Percentiles rank a stretch among this genome's conserved stretches.
These are phyloP conservation scores for Arthroderma sp. DNA, from an alignment of 2,329 filamentous ascomycete species.

Conservation along the genomic window DNA sequence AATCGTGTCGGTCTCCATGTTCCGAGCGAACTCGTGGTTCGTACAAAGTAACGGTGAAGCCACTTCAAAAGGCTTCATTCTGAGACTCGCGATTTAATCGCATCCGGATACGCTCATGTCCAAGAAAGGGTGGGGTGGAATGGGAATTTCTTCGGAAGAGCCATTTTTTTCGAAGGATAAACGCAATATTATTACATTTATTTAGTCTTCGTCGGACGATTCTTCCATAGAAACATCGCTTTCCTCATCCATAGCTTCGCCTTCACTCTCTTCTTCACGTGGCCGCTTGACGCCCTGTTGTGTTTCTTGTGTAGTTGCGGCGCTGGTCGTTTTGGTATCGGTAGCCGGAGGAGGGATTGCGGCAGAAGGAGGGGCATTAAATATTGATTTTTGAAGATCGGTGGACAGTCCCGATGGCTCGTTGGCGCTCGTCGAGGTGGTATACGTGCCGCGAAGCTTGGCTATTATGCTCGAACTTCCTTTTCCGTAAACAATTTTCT, in stretches of 20 bases:
- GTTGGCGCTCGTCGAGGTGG: conserved; percentile 42
- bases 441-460: conserved; percentile 84
- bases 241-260: conserved; percentile 49
- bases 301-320: conserved; percentile 40
- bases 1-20: conserved; percentile 66
- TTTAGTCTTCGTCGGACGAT: conserved; percentile 58
- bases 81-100: too few relatives aligned
- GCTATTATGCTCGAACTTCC: conserved; percentile 76
- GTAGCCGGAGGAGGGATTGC: conserved; percentile 31
- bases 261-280: conserved; percentile 50
- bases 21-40: conserved; percentile 48
- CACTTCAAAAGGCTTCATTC: too few relatives aligned
- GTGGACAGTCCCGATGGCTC: conserved; percentile 51
- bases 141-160: too few relatives aligned
- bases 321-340: conserved; percentile 33
- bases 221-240: conserved; percentile 57
- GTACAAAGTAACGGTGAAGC: neutral
- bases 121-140: too few relatives aligned
- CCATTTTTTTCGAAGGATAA: too few relatives aligned
- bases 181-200: neutral
- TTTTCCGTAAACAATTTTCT: conserved; percentile 89
- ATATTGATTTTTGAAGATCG: conserved; percentile 66
- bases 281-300: conserved; percentile 53
- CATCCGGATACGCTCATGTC: too few relatives aligned
- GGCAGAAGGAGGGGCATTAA: conserved; percentile 46